phyloP scores from a whole-genome alignment of 768 basidiomycete species.

The Naganishia antarctica region DNA sequence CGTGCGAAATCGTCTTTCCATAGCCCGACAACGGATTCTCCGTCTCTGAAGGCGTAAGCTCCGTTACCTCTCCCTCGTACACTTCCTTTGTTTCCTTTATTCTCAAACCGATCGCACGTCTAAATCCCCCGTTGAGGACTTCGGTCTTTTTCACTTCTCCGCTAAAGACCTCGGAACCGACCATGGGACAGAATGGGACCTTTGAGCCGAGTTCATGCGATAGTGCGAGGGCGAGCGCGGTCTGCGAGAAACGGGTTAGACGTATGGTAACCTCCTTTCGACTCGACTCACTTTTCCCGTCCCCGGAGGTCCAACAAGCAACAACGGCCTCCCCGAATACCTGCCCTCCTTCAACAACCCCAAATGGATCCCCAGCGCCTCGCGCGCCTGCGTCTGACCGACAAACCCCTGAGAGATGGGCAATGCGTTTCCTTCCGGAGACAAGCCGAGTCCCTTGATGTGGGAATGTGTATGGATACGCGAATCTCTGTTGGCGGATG shows the following conservation, averaged over 20 bases:
- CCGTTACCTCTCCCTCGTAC: constrained; percentile 97
- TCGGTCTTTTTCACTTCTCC: constrained; percentile 99
- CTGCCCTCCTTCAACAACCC: constrained; percentile 40
- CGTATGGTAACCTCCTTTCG: neutral
- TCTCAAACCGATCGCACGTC: constrained; percentile 93
- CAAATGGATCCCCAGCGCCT: constrained; percentile 53
- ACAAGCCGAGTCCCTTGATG: constrained; percentile 91
- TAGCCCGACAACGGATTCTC: constrained; percentile 97
- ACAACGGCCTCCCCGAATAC: constrained; percentile 74
- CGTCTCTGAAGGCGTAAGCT: constrained; percentile 89
- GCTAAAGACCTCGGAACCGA: constrained; percentile 93
- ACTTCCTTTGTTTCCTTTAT: constrained; percentile 99
- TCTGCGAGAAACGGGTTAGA: constrained; percentile 47
- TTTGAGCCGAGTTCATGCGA: constrained; percentile 90
- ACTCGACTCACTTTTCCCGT: constrained; percentile 65
- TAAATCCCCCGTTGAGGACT: constrained; percentile 87
- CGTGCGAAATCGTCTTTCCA: constrained; percentile 98
- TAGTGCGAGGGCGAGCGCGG: constrained; percentile 89
- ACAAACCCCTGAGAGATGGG: constrained; percentile 77
- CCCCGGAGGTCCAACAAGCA: constrained; percentile 91
- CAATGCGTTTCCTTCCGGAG: constrained; percentile 71
- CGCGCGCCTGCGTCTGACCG: constrained; percentile 82
- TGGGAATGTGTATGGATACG: constrained; percentile 69
- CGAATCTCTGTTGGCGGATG: constrained; percentile 39
- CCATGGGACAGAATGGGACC: constrained; percentile 98